Base-by-base conservation (phyloP, 2,329 filamentous ascomycete species). In the Cercospora berteroae region DNA sequence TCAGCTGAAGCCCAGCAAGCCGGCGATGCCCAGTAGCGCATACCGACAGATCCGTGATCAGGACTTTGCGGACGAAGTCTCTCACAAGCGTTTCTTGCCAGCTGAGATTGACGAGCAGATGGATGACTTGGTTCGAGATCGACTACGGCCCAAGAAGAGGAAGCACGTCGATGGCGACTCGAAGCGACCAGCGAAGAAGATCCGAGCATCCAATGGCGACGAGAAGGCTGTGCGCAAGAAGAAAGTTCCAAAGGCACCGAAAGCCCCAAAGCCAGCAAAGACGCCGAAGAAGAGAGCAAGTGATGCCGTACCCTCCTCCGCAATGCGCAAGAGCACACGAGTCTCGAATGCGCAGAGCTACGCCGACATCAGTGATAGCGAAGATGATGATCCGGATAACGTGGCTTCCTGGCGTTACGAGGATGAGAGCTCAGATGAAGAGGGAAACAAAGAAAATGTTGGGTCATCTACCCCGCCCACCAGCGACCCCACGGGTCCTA, bases 1-100 rank as follows among this genome's bases (percentile, higher is more conserved):
- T 76, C 91, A 95, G 76, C 90, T 91, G 1, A 96, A 90, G 78
- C 88, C 93, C 0, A 88, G 87, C 52, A 96, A 96, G 79, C 86
- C 95, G 67, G 89, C 91, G 16, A 81, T 98, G 67, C 94, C 95
- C 0, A 86, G 87, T 29, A 90, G 90, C 1, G 84, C 98, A 16
- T 98, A 95, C 78, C 85, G 86, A 16, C 84, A 88, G 3, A 85
- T 98, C 70, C 86, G 89, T 20, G 92, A 87, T 69, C 93, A 96
- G 74, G 87, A 90, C 31, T 86, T 88, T 59, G 94, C 94, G 0
- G 91, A 95, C 75, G 88, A 92, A 74, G 93, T 97, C 75, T 93
- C 94, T 0, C 89, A 93, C 78, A 96, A 90, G 82, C 89, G 90
- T 67, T 97, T 91, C 77, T 85, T 97, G 10, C 90, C 92, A 0